Conservation (phyloP, 306 rosid genomes). For the Abrus precatorius region DNA sequence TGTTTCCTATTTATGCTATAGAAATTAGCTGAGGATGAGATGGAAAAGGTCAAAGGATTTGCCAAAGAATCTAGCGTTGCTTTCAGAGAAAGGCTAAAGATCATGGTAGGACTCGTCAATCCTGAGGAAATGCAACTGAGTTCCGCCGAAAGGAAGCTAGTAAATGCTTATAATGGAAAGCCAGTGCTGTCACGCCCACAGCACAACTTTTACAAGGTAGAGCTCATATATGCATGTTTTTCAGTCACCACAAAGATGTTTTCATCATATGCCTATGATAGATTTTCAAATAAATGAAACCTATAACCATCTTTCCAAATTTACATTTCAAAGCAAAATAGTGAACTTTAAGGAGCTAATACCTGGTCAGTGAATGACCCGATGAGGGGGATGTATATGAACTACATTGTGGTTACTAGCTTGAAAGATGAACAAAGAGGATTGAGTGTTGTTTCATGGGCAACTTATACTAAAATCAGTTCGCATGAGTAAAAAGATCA, state of each 20-base stretch:
- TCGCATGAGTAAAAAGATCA: not conserved
- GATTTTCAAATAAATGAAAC: not conserved
- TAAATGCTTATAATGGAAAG: conserved; percentile 83
- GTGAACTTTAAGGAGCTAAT: not conserved
- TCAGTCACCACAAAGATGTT: not conserved
- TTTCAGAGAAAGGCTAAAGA: conserved; percentile 90
- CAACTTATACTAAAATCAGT: not conserved
- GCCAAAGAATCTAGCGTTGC: conserved; percentile 77
- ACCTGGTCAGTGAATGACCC: not conserved
- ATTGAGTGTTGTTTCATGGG: not conserved
- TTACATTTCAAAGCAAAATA: not conserved
- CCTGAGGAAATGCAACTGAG: conserved; percentile 88
- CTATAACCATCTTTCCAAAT: not conserved
- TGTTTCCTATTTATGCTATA: conserved; percentile 47
- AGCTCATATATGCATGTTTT: not conserved
- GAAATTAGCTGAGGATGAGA: conserved; percentile 89
- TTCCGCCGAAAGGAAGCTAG: conserved; percentile 83
- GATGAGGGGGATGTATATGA: not conserved
- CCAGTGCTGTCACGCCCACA: conserved; percentile 98
- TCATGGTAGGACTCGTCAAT: conserved; percentile 87
- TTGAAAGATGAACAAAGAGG: not conserved
- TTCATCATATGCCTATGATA: not conserved
- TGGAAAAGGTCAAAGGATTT: conserved; percentile 88
- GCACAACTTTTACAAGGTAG: conserved; percentile 84
- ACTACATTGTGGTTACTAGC: not conserved